Conservation (phyloP, 2,329 filamentous ascomycete species). For the Thelonectria blattea region DNA sequence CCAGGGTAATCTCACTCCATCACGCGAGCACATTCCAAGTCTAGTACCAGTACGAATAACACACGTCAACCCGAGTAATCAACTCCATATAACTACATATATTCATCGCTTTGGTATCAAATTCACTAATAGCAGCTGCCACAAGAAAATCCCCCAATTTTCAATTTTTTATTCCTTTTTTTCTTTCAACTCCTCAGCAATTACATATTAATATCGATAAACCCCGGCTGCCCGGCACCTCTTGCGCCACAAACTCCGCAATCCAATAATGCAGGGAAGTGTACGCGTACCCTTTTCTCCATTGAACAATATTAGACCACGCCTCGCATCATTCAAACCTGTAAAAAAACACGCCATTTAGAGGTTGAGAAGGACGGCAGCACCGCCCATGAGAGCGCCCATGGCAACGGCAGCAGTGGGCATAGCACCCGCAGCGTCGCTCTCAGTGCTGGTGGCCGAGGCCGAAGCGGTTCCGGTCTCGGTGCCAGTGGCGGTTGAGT, state of each 20-base stretch:
- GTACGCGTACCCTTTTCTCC: slow-evolving; percentile 7
- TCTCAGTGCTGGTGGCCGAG: slow-evolving; percentile 7
- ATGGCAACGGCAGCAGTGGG: slow-evolving; percentile 17
- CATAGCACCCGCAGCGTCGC: slow-evolving; percentile 11
- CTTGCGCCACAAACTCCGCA: not conserved
- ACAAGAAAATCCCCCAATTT: not conserved
- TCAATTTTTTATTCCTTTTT: not conserved
- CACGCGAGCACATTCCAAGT: too few relatives aligned
- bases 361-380: slow-evolving; percentile 17
- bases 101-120: not conserved
- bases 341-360: not conserved
- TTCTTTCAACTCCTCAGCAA: slow-evolving; percentile 3
- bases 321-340: not conserved
- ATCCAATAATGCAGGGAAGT: not conserved
- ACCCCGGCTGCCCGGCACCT: not conserved
- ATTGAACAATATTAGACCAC: not conserved
- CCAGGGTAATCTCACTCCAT: too few relatives aligned
- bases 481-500: slow-evolving; percentile 7
- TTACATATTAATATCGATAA: slow-evolving; percentile 10
- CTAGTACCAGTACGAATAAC: not conserved
- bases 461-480: slow-evolving; percentile 1
- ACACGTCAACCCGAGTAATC: not conserved
- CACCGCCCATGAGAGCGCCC: slow-evolving; percentile 19
- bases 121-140: not conserved
- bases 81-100: not conserved